Evolutionary conservation across 139 green algal genomes (phyloP), one percentile per base, ranked within the genome.

Genomic region (Tetradesmus lagerheimii): DNA sequence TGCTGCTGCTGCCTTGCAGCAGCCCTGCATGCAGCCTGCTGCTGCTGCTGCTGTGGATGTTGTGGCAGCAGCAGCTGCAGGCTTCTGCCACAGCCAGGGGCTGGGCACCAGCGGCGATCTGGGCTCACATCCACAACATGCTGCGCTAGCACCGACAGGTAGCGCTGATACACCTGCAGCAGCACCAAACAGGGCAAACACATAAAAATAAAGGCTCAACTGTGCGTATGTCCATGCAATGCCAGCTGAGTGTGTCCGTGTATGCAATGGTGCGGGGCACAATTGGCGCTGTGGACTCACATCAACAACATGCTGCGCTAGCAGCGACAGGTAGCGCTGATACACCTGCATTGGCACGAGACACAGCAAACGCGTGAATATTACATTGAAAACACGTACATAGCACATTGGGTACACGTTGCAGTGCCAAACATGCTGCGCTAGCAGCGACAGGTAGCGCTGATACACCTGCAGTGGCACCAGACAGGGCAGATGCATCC

Each of bases 161-260:
- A 86, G 57, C 80, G 80, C 31, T 86, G 80, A 31, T 86, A 86
- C n/a, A 86, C 12, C 80, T 86, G 80, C 45, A n/a, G n/a, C 12
- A 41, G 8, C 29, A 66, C 47, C 18, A 14, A 16, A 62, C 47
- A 62, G 47, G 8, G 47, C 1, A 14, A 62, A 20, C 47, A 62
- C n/a, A n/a, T n/a, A n/a, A n/a, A n/a, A n/a, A n/a, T n/a, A n/a
- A n/a, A n/a, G n/a, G n/a, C n/a, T n/a, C n/a, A n/a, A n/a, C n/a
- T n/a, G n/a, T n/a, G n/a, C n/a, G n/a, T n/a, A n/a, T n/a, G n/a
- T n/a, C n/a, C n/a, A n/a, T n/a, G n/a, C n/a, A n/a, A n/a, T n/a
- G n/a, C n/a, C n/a, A n/a, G n/a, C n/a, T n/a, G n/a, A n/a, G n/a
- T n/a, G n/a, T n/a, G n/a, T n/a, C n/a, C n/a, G n/a, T n/a, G n/a